Base-by-base conservation (phyloP, 106 monocot genomes). In the Chionographis japonica region DNA sequence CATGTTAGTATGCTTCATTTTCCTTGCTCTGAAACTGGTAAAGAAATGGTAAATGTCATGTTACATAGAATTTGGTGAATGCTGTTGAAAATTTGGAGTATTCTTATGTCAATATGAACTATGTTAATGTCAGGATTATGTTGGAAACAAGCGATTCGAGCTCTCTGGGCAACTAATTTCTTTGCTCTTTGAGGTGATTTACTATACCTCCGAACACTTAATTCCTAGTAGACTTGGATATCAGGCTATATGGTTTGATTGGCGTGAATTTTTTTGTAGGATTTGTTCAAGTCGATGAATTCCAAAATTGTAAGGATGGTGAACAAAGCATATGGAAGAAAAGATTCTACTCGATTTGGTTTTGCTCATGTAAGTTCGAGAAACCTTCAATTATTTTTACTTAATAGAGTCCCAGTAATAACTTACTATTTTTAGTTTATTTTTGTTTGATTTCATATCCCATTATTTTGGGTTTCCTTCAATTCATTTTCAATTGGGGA, bases 221-320 rank as follows among this genome's bases (percentile, higher is more conserved):
- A 27, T 50, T 52, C 37, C 18, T 50, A 14, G 19, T 58, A 38
- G 15, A 27, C 27, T 27, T 27, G 27, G 27, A 42, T 40, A 5
- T 27, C 53, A n/a, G 56, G 16, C 4, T 18, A 17, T 60, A 61
- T 61, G 20, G 9, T 58, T 38, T 72, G 37, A 61, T 71, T 19
- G 60, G 54, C 66, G 2, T 7, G 19, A 61, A 7, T 0, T 56
- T 39, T 79, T 14, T 56, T 81, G 46, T 56, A 92, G 85, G 98
- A 98, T 72, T 81, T 98, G 50, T 98, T 98, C 85, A 98, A 98
- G 79, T 77, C 89, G 61, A 90, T 93, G 93, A 98, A 93, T 74
- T 54, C 75, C 52, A 6, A 43, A 38, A 75, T 73, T 67, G 3
- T 85, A 37, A 68, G 68, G 6, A 16, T 8, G 17, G 14, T 98